Base-by-base conservation (phyloP, 1,284 basidiomycete genomes). In the Austroboletus niveus region DNA sequence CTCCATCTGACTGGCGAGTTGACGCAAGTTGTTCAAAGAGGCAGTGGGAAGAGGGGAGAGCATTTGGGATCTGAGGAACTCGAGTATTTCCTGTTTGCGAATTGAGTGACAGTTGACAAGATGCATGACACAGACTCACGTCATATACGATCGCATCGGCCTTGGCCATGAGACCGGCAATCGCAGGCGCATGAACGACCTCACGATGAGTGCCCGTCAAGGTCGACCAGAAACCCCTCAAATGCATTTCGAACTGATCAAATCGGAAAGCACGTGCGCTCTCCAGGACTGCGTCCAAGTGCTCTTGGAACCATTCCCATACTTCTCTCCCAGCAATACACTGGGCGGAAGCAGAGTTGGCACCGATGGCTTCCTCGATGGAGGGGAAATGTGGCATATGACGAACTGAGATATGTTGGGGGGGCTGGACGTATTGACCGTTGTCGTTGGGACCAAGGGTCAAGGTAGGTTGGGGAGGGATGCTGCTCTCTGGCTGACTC, bases 1-100 rank as follows among this genome's bases (percentile, higher is more conserved):
- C 66, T 93, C 89, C 90, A 93, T 92, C 73, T 92, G 92, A 65
- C 89, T 82, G n/a, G 89, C 90, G 49, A 93, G 75, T 64, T 89
- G 86, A 41, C 90, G 84, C 52, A 93, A 73, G 60, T 79, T 86
- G 15, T 79, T 79, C 47, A 92, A 69, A 5, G 88, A 82, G 35
- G 81, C 63, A 7, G 86, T 72, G 2, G 87, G 75, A 45, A 93
- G 87, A 17, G 87, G 82, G 4, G 86, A 87, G 29, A 92, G 76
- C 80, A 92, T 89, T 66, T 92, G 89, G 6, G 85, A 86, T 44
- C 89, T 81, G 56, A 93, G 75, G 54, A 88, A 81, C 66, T 93
- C 90, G 47, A 93, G 74, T 60, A 92, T 91, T 85, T 92, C 90
- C 90, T 92, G 57, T 41, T 48, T 32, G 47, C 32, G 30, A 24